Base-by-base conservation (phyloP, 1,284 basidiomycete species). In the Cryptococcus sp. region DNA sequence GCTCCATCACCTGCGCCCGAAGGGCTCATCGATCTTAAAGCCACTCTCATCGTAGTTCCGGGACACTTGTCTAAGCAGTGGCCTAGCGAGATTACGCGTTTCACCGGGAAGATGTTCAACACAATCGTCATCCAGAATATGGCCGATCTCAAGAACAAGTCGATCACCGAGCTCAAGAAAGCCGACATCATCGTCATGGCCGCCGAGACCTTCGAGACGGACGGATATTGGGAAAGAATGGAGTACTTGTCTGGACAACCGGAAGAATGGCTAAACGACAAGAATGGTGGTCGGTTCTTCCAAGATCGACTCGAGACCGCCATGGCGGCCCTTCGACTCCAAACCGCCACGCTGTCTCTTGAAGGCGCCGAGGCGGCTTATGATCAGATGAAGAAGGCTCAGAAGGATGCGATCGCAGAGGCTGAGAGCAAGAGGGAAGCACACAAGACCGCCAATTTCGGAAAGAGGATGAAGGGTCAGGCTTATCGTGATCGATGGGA, bases 161-260 rank as follows among this genome's bases (percentile, higher is more conserved):
- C 83, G n/a, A 82, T 97, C 58, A 80, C 87, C 59, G 80, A 86
- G 13, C 78, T 94, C 23, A 79, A 84, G 62, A 80, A 88, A 2
- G 91, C 90, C 0, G 91, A 97, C 68, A 84, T 97, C 46, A 79
- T 97, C 47, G 82, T 97, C 59, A 84, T 91, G 34, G 88, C 91
- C 2, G 87, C 88, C 2, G 91, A 86, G 60, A 75, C 96, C 18
- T 90, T 92, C 78, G 85, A 85, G 62, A 86, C 86, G 24, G 74
- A 75, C 18, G 82, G 82, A 14, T 94, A 93, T 68, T 80, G 90
- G 53, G 49, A 68, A 22, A 52, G 70, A n/a, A 61, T 70, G 48
- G 70, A 73, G 53, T 73, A 73, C 46, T 58, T 92, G 34, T 82
- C 85, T 10, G 87, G 81, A 11, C 66, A 67, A 34, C 69, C 70